A percentile compares a stretch with the other conserved stretches of the same genome.
These are phyloP conservation scores for Colletotrichum somersetense DNA, from an alignment of 2,329 filamentous ascomycete species.

Conservation along the genomic window DNA sequence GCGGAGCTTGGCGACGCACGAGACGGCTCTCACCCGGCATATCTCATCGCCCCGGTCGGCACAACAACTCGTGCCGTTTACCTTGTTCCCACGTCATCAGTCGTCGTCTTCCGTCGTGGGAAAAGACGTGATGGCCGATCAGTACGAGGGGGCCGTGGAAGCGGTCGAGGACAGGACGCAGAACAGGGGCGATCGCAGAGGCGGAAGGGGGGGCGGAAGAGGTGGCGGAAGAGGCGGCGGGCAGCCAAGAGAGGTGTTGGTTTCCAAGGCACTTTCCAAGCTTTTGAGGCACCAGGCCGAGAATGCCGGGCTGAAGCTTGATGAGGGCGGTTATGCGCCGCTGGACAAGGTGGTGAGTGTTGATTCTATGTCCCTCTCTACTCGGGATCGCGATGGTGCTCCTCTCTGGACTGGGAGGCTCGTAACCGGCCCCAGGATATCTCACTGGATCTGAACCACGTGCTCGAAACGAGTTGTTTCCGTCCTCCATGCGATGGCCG, in stretches of 20 bases:
- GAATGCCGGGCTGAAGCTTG: conserved; percentile 68
- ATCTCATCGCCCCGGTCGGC: background rate
- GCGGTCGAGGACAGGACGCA: conserved; percentile 42
- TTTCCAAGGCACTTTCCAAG: conserved; percentile 67
- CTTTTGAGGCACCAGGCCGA: conserved; percentile 69
- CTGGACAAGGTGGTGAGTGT: conserved; percentile 70
- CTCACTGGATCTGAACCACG: background rate
- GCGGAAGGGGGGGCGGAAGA: conserved; percentile 47
- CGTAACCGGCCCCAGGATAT: background rate
- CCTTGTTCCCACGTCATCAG: background rate
- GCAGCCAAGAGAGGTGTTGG: conserved; percentile 58
- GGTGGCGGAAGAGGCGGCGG: conserved; percentile 49
- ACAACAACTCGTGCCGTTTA: no score
- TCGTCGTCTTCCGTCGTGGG: background rate
- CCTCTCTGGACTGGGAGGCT: background rate
- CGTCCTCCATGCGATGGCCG: background rate
- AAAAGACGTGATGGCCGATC: conserved; percentile 26
- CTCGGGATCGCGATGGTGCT: background rate
- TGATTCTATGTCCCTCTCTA: conserved; percentile 21
- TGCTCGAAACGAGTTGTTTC: background rate
- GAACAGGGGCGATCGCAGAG: conserved; percentile 43
- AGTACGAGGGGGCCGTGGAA: conserved; percentile 12
- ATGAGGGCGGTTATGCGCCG: conserved; percentile 70
- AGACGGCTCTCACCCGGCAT: background rate
- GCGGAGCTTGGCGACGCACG: conserved; percentile 2